Evolutionary conservation across 1,284 basidiomycete genomes (phyloP).

Genomic region (Thelephora terrestris): DNA sequence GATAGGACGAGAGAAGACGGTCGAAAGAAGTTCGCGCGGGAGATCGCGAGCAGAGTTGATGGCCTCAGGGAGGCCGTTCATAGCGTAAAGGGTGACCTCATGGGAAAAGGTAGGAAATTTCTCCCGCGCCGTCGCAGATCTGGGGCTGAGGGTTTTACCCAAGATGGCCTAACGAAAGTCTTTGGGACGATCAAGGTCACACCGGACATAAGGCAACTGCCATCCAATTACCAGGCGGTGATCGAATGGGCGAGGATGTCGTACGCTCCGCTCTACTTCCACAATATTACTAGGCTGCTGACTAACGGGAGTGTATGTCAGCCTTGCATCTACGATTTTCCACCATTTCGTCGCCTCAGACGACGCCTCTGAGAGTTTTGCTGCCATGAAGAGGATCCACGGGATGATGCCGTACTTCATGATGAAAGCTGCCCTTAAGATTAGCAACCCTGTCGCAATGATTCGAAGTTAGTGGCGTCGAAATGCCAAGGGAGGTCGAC

Average conservation of each 20-base stretch:
- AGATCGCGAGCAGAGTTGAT: slow-evolving; percentile 82
- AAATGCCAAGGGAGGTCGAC: not conserved
- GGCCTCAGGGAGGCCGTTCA: slow-evolving; percentile 79
- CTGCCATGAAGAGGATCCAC: slow-evolving; percentile 86
- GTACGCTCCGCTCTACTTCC: slow-evolving; percentile 35
- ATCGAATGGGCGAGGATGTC: slow-evolving; percentile 97
- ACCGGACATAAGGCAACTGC: slow-evolving; percentile 70
- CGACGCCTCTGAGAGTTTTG: slow-evolving; percentile 83
- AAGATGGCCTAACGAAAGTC: slow-evolving; percentile 80
- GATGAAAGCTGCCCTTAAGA: slow-evolving; percentile 83
- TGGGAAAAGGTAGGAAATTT: slow-evolving; percentile 55
- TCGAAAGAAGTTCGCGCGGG: slow-evolving; percentile 73
- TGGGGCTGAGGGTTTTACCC: slow-evolving; percentile 1
- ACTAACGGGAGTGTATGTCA: slow-evolving; percentile 16
- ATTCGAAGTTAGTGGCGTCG: slow-evolving; percentile 49
- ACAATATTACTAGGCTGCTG: slow-evolving; percentile 6
- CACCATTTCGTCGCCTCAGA: slow-evolving; percentile 92
- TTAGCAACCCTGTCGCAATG: slow-evolving; percentile 96
- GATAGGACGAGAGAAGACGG: slow-evolving; percentile 89
- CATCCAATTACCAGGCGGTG: slow-evolving; percentile 80
- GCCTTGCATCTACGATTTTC: slow-evolving; percentile 92
- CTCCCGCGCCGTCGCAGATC: slow-evolving; percentile 3
- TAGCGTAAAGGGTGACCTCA: slow-evolving; percentile 85
- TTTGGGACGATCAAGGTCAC: slow-evolving; percentile 86
- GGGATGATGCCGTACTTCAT: slow-evolving; percentile 98